Conservation (phyloP, 2,329 filamentous ascomycete species). For the Cytospora chrysosperma region DNA sequence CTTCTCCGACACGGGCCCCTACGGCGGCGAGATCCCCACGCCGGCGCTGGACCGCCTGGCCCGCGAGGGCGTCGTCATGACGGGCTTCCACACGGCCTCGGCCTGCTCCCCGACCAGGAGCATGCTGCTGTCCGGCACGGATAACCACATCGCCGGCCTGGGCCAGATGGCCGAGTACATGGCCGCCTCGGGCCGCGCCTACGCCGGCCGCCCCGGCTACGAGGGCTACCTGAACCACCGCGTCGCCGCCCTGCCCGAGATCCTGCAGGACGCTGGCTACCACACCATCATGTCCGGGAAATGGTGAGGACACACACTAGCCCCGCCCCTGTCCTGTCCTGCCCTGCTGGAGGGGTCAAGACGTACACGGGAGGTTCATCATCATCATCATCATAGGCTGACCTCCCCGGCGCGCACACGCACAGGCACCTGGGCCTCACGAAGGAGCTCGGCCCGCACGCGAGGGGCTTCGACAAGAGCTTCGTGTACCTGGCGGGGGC, state of each 20-base stretch:
- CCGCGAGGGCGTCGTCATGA: conserved; percentile 50
- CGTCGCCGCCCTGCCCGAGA: conserved; percentile 32
- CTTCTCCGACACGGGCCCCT: conserved; percentile 34
- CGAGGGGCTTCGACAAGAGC: conserved; percentile 58
- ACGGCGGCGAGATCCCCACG: conserved; percentile 56
- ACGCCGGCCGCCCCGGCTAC: conserved; percentile 30
- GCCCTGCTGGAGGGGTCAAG: no score
- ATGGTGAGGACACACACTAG: background rate
- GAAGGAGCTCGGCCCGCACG: conserved; percentile 53
- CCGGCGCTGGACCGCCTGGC: conserved; percentile 55
- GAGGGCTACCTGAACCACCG: conserved; percentile 34
- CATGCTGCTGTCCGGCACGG: conserved; percentile 61
- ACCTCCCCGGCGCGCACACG: no score
- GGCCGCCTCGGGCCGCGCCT: conserved; percentile 31
- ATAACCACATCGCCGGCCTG: conserved; percentile 53
- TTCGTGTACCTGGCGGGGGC: conserved; percentile 55
- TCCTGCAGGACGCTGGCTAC: conserved; percentile 34
- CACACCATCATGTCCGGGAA: conserved; percentile 34
- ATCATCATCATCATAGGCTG: no score
- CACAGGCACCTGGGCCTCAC: conserved; percentile 46
- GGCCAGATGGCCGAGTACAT: conserved; percentile 51
- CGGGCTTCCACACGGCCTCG: conserved; percentile 57
- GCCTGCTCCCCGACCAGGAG: conserved; percentile 58
- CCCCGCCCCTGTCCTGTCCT: no score
- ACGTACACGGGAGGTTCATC: no score